phyloP scores from a whole-genome alignment of 371 early-diverging fungal genomes.

The Rhizopus delemar region DNA sequence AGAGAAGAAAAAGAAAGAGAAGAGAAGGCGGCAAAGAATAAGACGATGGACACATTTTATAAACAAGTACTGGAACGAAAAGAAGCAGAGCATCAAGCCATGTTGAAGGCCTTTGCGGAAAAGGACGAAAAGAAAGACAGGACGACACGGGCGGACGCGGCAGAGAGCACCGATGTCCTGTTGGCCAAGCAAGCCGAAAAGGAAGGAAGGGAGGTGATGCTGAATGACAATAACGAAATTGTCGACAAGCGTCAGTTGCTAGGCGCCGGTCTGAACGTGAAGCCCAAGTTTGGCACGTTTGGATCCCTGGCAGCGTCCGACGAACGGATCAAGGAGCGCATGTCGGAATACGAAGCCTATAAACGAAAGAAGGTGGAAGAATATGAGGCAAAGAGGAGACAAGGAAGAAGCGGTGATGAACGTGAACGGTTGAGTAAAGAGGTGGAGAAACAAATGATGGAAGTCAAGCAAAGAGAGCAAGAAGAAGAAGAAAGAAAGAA shows the following conservation, averaged over 20 bases:
- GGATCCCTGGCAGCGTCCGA: slow-evolving; percentile 33
- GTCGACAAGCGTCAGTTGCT: slow-evolving; percentile 81
- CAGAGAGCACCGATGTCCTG: slow-evolving; percentile 23
- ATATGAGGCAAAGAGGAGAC: slow-evolving; percentile 28
- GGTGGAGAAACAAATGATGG: slow-evolving; percentile 58
- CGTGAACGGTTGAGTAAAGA: slow-evolving; percentile 46
- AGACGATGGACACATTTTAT: slow-evolving; percentile 48
- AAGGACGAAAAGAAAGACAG: slow-evolving; percentile 14
- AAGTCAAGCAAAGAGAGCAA: slow-evolving; percentile 50
- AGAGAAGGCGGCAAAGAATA: slow-evolving; percentile 38
- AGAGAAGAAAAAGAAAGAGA: slow-evolving; percentile 77
- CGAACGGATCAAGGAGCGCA: slow-evolving; percentile 50
- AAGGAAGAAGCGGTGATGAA: slow-evolving; percentile 32
- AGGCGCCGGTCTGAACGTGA: slow-evolving; percentile 77
- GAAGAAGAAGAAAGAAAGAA: slow-evolving; percentile 56
- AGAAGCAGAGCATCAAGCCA: slow-evolving; percentile 38
- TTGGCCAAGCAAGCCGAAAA: slow-evolving; percentile 46
- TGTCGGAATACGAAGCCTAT: slow-evolving; percentile 51
- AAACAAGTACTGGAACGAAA: slow-evolving; percentile 45
- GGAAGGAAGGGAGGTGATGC: slow-evolving; percentile 51
- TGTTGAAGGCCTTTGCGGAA: slow-evolving; percentile 37
- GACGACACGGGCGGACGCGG: slow-evolving; percentile 3
- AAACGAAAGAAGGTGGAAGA: slow-evolving; percentile 54
- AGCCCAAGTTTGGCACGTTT: slow-evolving; percentile 42
- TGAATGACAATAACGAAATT: slow-evolving; percentile 78